Base-by-base conservation (phyloP, 1,284 basidiomycete genomes). In the Pseudozyma sp. region DNA sequence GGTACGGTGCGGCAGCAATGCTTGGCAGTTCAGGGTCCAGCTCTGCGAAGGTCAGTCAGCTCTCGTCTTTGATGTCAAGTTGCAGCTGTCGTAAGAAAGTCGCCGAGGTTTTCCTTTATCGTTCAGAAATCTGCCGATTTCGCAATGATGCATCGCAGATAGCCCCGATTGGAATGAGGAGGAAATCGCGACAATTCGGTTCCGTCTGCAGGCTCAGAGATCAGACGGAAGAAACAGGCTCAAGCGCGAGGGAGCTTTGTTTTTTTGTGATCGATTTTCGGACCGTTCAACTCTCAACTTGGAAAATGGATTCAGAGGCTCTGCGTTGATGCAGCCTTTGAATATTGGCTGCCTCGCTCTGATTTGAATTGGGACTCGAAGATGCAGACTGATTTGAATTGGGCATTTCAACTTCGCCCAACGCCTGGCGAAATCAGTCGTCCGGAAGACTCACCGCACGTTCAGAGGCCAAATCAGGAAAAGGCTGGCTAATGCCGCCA, bases 151-250 rank as follows among this genome's bases (percentile, higher is more conserved):
- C 4, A n/a, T 5, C 2, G 9, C 35, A 13, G 16, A 19, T 34
- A 5, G n/a, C 7, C 52, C 46, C 52, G 56, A 59, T 59, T 16
- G 33, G 54, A 56, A 52, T n/a, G 14, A 24, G 14, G 17, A 17
- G 14, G 11, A 8, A 16, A 14, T 42, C 35, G 35, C 37, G 30
- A 33, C 39, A 43, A 46, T 46, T 68, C 66, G 66, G 66, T 10
- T 68, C 66, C 66, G 66, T 54, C 42, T 17, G 45, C 34, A 16
- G 2, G 40, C 13, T 42, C 5, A 14, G 35, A 9, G 7, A n/a
- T 4, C n/a, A 48, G 39, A 63, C 67, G 67, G 67, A 69, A 44
- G 43, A 64, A 69, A 69, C 56, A 69, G 67, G 66, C 59, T 54
- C 42, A 35, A 44, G 30, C 30, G 54, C 66, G 31, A 42, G 29